Evolutionary conservation across 768 basidiomycete species (phyloP), one percentile per base, ranked within the genome.

Genomic region (Boletus rufocinnamomeus): DNA sequence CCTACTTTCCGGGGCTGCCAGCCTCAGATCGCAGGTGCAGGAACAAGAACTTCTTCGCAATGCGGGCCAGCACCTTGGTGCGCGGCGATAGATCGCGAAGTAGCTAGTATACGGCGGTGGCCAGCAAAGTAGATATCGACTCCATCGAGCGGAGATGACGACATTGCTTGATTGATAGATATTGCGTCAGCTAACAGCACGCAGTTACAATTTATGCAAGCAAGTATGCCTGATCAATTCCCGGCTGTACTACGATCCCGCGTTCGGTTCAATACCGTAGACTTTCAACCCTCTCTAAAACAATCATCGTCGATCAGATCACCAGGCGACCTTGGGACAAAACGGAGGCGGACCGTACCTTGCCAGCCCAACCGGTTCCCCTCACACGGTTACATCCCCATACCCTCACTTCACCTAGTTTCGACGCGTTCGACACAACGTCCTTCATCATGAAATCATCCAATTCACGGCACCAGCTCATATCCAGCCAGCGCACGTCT

Each of bases 381-480:
- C 73, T 82, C 19, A 85, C 62, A 8, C 74, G 71, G 61, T 80
- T 83, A 60, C 84, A 84, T 8, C 84, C 84, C 76, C 78, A 87
- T 13, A 83, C 79, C 56, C 76, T 81, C 62, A 87, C 66, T 37
- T 77, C 75, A 56, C 70, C 62, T 23, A 88, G 57, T 25, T 73
- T 66, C 0, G 67, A 52, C 53, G 81, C 80, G 1, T 67, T 73
- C 14, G 82, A 77, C 44, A 94, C 66, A 63, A 94, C 74, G 16
- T 76, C 82, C 72, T 91, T 88, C 61, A 98, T 74, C 4, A 89
- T 79, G 66, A 89, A 95, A 72, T 98, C 89, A 58, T 95, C 88
- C 41, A 91, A 79, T 23, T 82, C 80, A 49, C 95, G 77, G 65
- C 94, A 94, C 83, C 89, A 98, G 1, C 95, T 89, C 3, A 95